Percentiles rank a stretch among this genome's conserved stretches.
Conservation (phyloP, 2,329 filamentous ascomycete species). For the Fusarium papillatum region DNA sequence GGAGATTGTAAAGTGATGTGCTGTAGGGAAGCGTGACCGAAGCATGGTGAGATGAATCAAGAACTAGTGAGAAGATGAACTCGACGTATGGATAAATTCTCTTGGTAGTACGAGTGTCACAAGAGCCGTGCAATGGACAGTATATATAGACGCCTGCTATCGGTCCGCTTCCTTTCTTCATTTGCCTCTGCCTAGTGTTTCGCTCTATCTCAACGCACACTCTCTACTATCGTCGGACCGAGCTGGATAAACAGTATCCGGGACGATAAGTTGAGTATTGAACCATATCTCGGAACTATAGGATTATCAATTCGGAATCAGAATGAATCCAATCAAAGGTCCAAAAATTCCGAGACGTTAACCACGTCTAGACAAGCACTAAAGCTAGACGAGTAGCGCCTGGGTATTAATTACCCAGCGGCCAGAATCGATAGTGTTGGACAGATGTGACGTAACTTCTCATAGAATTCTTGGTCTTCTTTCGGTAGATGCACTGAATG, state of each 20-base stretch:
- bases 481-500: not conserved
- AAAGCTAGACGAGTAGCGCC: not conserved
- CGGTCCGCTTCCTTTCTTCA: not conserved
- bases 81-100: not conserved
- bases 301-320: not conserved
- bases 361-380: not conserved
- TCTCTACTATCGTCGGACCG: not conserved
- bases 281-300: not conserved
- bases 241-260: not conserved
- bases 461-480: not conserved
- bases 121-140: not conserved
- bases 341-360: not conserved
- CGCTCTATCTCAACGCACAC: not conserved
- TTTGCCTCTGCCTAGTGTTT: not conserved
- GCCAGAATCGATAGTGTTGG: not conserved
- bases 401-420: not conserved
- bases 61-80: not conserved
- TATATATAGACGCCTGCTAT: not conserved
- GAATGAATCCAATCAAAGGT: not conserved
- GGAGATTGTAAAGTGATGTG: not conserved
- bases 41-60: not conserved
- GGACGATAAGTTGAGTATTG: not conserved
- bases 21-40: not conserved
- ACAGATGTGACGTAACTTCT: not conserved
- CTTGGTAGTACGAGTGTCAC: not conserved